phyloP scores from a whole-genome alignment of 108 stramenopile species.

The Cyclostephanos invisitatus region DNA sequence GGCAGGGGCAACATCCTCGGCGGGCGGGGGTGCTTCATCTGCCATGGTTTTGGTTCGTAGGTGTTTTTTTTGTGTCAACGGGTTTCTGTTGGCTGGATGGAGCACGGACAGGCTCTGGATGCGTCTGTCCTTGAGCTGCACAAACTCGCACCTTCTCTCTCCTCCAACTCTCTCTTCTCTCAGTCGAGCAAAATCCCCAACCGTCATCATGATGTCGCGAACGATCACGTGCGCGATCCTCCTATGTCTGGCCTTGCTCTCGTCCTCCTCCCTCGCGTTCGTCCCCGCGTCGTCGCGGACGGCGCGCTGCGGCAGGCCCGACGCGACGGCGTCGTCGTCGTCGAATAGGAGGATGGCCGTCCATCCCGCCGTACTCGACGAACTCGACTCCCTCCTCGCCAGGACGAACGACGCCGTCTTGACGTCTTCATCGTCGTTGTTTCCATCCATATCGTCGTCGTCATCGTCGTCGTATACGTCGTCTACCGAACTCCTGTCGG shows the following conservation, averaged over 20 bases:
- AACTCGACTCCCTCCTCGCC: background rate
- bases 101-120: too few species aligned
- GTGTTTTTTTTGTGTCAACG: too few species aligned
- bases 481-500: slow-evolving; percentile 24
- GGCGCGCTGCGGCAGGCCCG: background rate
- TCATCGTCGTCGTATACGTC: slow-evolving; percentile 14
- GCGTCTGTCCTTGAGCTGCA: too few species aligned
- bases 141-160: too few species aligned
- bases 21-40: background rate
- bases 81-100: too few species aligned
- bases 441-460: slow-evolving; percentile 4
- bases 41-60: slow-evolving; percentile 10
- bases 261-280: background rate
- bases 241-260: background rate
- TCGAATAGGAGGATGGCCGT: background rate
- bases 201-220: slow-evolving; percentile 1
- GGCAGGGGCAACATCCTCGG: background rate
- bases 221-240: background rate
- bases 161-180: background rate
- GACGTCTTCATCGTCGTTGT: slow-evolving; percentile 11
- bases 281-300: background rate
- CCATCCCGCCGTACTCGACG: background rate
- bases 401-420: slow-evolving; percentile 13
- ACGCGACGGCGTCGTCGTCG: background rate
- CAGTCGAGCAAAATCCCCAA: background rate